A percentile compares a stretch with the other conserved stretches of the same genome.
Evolutionary conservation across 208 protist species (phyloP).

Genomic region (Naegleria gruberi): DNA sequence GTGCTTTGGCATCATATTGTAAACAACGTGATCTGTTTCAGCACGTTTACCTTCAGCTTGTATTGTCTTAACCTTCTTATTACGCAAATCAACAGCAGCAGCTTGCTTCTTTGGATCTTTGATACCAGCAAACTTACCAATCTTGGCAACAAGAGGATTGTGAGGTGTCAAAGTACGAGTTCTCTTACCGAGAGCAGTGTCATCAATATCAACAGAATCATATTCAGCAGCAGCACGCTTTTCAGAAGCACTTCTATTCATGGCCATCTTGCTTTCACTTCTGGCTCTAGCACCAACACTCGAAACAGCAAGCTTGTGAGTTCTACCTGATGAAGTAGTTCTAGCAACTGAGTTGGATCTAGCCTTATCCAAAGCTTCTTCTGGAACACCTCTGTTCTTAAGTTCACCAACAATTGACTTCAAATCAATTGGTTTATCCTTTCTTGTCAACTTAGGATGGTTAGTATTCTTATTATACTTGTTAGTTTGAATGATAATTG

Average conservation of each 20-base stretch:
- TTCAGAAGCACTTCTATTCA: not conserved
- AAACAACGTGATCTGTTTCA: conserved; percentile 86
- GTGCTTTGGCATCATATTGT: conserved; percentile 90
- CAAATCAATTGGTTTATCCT: conserved; percentile 11
- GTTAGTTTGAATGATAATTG: not conserved
- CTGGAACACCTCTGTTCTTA: not conserved
- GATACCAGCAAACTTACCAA: conserved; percentile 55
- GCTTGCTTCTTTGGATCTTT: conserved; percentile 74
- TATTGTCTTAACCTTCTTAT: conserved; percentile 58
- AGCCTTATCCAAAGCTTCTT: conserved; percentile 11
- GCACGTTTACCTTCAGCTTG: conserved; percentile 66
- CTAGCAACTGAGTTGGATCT: not conserved
- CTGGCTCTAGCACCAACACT: not conserved
- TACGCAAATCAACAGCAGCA: conserved; percentile 70
- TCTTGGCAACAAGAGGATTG: conserved; percentile 55
- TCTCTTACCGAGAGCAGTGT: conserved; percentile 62
- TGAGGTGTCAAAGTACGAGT: conserved; percentile 68
- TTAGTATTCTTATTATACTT: not conserved
- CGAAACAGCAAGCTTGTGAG: not conserved
- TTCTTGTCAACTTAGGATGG: not conserved
- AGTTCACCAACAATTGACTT: not conserved
- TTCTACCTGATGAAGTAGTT: not conserved
- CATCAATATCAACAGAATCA: conserved; percentile 59
- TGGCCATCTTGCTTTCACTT: no score
- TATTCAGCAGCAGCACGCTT: not conserved